These are phyloP conservation scores for Neopestalotiopsis rosae DNA, from an alignment of 2,329 filamentous ascomycete genomes.

Conservation along the genomic window DNA sequence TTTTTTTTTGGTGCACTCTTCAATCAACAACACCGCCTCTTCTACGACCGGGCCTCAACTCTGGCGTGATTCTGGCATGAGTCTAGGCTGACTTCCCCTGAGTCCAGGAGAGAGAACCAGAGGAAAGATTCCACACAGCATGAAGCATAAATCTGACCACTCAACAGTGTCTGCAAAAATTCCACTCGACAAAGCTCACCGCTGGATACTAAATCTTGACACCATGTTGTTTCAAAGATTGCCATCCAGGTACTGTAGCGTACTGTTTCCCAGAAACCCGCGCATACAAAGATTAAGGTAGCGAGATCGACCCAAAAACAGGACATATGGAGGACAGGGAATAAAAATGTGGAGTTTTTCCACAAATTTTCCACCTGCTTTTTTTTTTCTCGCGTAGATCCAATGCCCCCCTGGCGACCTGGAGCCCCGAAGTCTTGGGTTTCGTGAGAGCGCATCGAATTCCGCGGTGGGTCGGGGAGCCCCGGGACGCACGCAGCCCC, in stretches of 20 bases:
- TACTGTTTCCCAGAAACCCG: neutral
- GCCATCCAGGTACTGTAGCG: neutral
- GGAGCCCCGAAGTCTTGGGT: neutral
- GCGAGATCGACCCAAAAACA: neutral
- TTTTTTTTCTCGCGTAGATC: neutral
- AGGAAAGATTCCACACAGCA: neutral
- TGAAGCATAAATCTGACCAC: neutral
- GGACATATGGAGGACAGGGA: neutral
- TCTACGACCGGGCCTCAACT: neutral
- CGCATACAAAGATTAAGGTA: neutral
- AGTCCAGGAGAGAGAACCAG: neutral
- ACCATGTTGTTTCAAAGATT: neutral
- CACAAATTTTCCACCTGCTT: too few species aligned
- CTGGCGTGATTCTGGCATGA: neutral
- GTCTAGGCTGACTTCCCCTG: neutral
- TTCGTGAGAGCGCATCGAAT: neutral
- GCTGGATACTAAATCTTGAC: neutral
- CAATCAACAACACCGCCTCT: neutral
- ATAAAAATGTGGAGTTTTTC: neutral
- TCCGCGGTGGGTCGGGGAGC: neutral
- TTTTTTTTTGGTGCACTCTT: neutral
- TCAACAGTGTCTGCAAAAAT: neutral
- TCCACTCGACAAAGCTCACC: neutral
- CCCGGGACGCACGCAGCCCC: neutral
- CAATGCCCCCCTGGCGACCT: neutral